Evolutionary conservation across 2,329 filamentous ascomycete genomes (phyloP), one percentile per base, ranked within the genome.

Genomic region (Triangularia verruculosa): DNA sequence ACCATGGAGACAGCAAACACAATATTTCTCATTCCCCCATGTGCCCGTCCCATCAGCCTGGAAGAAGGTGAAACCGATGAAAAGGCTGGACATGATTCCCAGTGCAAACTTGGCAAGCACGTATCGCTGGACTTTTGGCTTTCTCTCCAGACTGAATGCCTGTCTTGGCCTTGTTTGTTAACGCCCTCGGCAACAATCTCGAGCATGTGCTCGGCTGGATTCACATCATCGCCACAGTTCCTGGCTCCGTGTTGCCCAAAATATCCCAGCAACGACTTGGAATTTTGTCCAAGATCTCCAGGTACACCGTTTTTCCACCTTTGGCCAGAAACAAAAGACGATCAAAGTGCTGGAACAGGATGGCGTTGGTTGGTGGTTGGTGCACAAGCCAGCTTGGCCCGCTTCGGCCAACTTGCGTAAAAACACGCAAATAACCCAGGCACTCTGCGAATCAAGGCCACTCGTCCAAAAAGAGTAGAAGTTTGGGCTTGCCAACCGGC

Each of bases 141-240:
- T 0, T 74, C 74, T 3, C 81, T 80, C 86, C 90, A 93, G 56
- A 90, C 86, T 0, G 73, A 70, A 70, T 89, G 86, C 90, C 90
- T 93, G 70, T 92, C 85, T 34, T 76, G 66, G 6, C 77, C 77
- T 3, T 73, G 61, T 15, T 71, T 70, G 67, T 79, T 81, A 3
- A 66, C 68, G 0, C 76, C 76, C 8, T 76, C 74, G 61, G 80
- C 80, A 59, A 80, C 79, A 15, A 82, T 74, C 67, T 84, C 80
- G 6, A 92, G 81, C 86, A 92, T 91, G 78, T 86, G 92, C 75
- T 93, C 90, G 1, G 90, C 90, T 0, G 90, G 89, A 68, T 92
- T 92, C 65, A 89, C 88, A 0, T 86, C 81, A 1, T 81, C 74
- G 8, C 78, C 80, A 63, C 89, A 90, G 54, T 78, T 75, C 2